Base-by-base conservation (phyloP, 2,329 filamentous ascomycete genomes). In the Alternaria hordeiaustralica region DNA sequence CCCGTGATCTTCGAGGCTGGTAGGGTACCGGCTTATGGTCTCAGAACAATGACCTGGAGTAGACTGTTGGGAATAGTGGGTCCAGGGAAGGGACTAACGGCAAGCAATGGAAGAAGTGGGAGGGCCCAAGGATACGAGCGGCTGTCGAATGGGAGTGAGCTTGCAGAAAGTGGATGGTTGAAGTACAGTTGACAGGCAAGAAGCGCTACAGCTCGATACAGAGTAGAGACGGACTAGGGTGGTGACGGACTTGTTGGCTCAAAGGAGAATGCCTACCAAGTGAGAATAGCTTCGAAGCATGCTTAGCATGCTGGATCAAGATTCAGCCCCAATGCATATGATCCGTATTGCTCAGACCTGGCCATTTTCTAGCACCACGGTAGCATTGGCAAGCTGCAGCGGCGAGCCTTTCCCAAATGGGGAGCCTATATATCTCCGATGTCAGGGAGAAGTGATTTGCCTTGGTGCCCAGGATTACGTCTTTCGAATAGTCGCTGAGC, bases 341-440 rank as follows among this genome's bases (percentile, higher is more conserved):
- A 75, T 80, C 71, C 75, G 79, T 79, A 81, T 81, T 78, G 79
- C 80, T 82, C 79, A 82, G 80, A 76, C 81, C 79, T 77, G 76
- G 64, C 76, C 76, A 72, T 78, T 75, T 71, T 78, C 76, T 78
- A 80, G 78, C 78, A 80, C 78, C 75, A 80, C 75, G 77, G 79
- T 82, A 79, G 79, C 78, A 82, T 81, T 81, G 80, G 80, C 74
- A 79, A 79, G 80, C 80, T 83, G 81, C 82, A 83, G 80, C 74
- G 78, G 78, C 79, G 77, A 79, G 69, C 77, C 75, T 78, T 77
- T 76, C 80, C 79, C 70, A 78, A 41, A 82, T 78, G 66, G 68
- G 76, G 80, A 66, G 68, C 72, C 70, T 78, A 72, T 81, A 81
- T 78, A 78, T 79, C 76, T 77, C 78, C 78, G 77, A 73, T 67